Conservation (phyloP, 208 protist species). For the Trypanosoma avium region DNA sequence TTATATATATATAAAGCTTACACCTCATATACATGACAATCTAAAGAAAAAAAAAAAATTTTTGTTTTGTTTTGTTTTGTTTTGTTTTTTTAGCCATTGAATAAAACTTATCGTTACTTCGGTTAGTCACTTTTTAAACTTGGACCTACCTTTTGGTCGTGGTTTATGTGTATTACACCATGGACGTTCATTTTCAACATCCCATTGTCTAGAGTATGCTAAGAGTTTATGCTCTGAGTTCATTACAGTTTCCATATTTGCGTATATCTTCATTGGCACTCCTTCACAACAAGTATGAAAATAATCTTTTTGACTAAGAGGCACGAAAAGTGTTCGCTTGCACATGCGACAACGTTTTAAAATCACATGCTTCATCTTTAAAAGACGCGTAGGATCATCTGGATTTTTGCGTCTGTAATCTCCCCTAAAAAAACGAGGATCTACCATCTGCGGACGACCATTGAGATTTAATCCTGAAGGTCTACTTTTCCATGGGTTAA, state of each 20-base stretch:
- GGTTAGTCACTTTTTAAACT: slow-evolving; percentile 72
- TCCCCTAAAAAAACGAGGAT: slow-evolving; percentile 52
- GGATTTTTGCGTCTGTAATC: slow-evolving; percentile 61
- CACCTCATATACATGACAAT: no score
- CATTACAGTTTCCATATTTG: slow-evolving; percentile 85
- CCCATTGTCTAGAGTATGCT: slow-evolving; percentile 65
- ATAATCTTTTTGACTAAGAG: slow-evolving; percentile 43
- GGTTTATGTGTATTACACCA: slow-evolving; percentile 82
- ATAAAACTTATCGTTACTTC: background rate
- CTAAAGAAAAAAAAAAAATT: no score
- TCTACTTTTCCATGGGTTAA: slow-evolving; percentile 86
- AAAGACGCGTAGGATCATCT: slow-evolving; percentile 73
- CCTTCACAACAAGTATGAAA: slow-evolving; percentile 91
- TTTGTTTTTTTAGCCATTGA: background rate
- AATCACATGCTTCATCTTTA: slow-evolving; percentile 76
- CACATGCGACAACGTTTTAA: slow-evolving; percentile 77
- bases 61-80: no score
- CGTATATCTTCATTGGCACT: slow-evolving; percentile 61
- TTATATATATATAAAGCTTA: no score
- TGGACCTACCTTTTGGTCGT: slow-evolving; percentile 82
- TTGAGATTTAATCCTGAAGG: slow-evolving; percentile 63
- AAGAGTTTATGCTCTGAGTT: slow-evolving; percentile 66
- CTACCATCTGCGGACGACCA: slow-evolving; percentile 82
- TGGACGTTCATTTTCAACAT: slow-evolving; percentile 76
- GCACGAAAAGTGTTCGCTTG: slow-evolving; percentile 75